Evolutionary conservation across 441 rosid species (phyloP).

Genomic region (Biscutella laevigata): DNA sequence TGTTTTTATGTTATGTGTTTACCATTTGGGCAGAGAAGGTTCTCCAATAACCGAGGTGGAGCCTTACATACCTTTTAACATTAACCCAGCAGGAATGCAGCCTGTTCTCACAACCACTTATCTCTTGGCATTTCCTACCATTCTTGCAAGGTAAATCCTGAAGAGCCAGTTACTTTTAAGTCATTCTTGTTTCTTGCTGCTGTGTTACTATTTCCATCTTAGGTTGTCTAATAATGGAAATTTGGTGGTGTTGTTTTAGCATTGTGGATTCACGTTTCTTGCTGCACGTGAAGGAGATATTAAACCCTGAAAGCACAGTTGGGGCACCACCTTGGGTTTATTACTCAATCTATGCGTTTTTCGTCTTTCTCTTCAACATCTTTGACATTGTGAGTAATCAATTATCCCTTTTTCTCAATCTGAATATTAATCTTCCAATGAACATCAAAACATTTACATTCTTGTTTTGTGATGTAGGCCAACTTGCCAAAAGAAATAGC

Average conservation of each 20-base stretch:
- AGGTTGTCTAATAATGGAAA: slow-evolving; percentile 23
- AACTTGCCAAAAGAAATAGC: slow-evolving; percentile 95
- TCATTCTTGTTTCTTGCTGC: background rate
- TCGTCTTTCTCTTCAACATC: slow-evolving; percentile 82
- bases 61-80: slow-evolving; percentile 88
- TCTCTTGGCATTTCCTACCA: slow-evolving; percentile 80
- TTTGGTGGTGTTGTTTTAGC: slow-evolving; percentile 31
- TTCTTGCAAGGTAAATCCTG: slow-evolving; percentile 66
- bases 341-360: slow-evolving; percentile 78
- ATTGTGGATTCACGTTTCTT: slow-evolving; percentile 69
- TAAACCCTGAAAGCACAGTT: slow-evolving; percentile 76
- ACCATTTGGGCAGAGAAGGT: slow-evolving; percentile 54
- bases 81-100: slow-evolving; percentile 97
- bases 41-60: slow-evolving; percentile 90
- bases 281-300: slow-evolving; percentile 65
- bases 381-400: slow-evolving; percentile 79
- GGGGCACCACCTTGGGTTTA: slow-evolving; percentile 93
- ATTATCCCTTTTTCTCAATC: background rate
- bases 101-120: slow-evolving; percentile 86
- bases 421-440: background rate
- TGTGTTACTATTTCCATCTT: background rate
- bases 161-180: background rate
- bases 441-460: background rate
- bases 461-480: slow-evolving; percentile 42
- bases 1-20: slow-evolving; percentile 11